A percentile compares a stretch with the other conserved stretches of the same genome.
phyloP scores from a whole-genome alignment of 2,329 filamentous ascomycete genomes.

The Ceratocystis cubensis region DNA sequence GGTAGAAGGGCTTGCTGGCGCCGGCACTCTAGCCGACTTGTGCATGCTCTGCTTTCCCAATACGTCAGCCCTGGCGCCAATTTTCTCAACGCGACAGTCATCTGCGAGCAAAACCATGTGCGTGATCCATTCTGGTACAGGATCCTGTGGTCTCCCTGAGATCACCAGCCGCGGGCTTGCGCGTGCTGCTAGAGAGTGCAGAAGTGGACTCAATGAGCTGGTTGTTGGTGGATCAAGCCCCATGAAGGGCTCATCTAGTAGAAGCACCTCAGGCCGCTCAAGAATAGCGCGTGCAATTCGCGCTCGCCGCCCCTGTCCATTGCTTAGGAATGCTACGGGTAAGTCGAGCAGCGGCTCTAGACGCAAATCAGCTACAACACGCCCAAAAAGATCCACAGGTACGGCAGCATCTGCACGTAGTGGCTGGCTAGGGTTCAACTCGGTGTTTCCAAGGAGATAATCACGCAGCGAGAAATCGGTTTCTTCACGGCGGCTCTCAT shows the following conservation, averaged over 20 bases:
- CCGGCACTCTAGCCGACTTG: conserved; percentile 21
- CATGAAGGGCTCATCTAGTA: conserved; percentile 94
- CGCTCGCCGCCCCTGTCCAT: conserved; percentile 79
- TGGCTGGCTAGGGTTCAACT: conserved; percentile 56
- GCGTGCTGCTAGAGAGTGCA: conserved; percentile 54
- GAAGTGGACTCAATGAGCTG: conserved; percentile 54
- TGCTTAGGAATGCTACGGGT: conserved; percentile 81
- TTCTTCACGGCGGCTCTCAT: conserved; percentile 74
- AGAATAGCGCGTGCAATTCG: conserved; percentile 80
- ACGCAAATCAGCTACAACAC: conserved; percentile 57
- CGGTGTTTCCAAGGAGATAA: conserved; percentile 70
- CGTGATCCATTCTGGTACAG: conserved; percentile 80
- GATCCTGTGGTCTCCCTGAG: conserved; percentile 71
- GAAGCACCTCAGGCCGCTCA: conserved; percentile 61
- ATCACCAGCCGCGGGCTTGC: conserved; percentile 62
- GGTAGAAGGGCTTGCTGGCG: conserved; percentile 33
- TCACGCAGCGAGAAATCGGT: conserved; percentile 77
- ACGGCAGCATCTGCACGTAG: conserved; percentile 35
- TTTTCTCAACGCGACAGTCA: conserved; percentile 50
- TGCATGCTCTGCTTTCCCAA: conserved; percentile 41
- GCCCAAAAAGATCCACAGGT: conserved; percentile 40
- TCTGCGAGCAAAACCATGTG: conserved; percentile 63
- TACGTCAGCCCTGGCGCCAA: conserved; percentile 54
- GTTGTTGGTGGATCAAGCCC: conserved; percentile 80
- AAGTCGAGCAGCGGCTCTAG: conserved; percentile 59